phyloP scores from a whole-genome alignment of 106 monocot genomes.

The Vanilla planifolia region DNA sequence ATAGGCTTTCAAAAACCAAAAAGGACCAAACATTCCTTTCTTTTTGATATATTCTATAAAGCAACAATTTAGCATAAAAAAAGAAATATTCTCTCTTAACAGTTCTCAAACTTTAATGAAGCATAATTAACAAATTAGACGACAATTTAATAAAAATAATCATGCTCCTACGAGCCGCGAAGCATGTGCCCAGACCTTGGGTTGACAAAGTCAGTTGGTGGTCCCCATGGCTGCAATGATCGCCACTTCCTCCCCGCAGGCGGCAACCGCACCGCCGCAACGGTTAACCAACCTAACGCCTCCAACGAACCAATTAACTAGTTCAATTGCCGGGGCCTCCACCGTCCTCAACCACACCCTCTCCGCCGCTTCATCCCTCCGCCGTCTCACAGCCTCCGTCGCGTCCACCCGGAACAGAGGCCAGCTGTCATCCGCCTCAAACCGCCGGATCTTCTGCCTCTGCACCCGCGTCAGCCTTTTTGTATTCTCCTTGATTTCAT shows the following conservation, averaged over 20 bases:
- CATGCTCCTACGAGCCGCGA: no score
- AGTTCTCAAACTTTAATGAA: no score
- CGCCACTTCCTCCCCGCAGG: neutral
- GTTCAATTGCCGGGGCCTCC: constrained; percentile 18
- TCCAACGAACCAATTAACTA: constrained; percentile 24
- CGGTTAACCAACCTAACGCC: neutral
- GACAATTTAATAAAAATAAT: no score
- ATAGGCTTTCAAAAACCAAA: no score
- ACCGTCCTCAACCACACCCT: constrained; percentile 24
- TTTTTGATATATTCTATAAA: no score
- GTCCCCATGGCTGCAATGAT: neutral
- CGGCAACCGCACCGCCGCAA: neutral
- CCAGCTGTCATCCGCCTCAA: constrained; percentile 35
- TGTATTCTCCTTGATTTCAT: constrained; percentile 56
- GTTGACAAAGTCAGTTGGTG: no score
- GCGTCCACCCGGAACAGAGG: constrained; percentile 49
- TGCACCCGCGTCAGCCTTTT: constrained; percentile 40
- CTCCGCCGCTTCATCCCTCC: constrained; percentile 6
- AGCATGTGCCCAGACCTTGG: no score
- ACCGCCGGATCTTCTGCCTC: constrained; percentile 45
- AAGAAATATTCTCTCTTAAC: no score
- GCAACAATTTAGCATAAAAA: no score
- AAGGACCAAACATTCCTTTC: no score
- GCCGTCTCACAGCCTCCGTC: constrained; percentile 29
- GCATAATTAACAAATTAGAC: no score